Evolutionary conservation across 2,329 filamentous ascomycete species (phyloP).

Genomic region (Cercospora citrullina): DNA sequence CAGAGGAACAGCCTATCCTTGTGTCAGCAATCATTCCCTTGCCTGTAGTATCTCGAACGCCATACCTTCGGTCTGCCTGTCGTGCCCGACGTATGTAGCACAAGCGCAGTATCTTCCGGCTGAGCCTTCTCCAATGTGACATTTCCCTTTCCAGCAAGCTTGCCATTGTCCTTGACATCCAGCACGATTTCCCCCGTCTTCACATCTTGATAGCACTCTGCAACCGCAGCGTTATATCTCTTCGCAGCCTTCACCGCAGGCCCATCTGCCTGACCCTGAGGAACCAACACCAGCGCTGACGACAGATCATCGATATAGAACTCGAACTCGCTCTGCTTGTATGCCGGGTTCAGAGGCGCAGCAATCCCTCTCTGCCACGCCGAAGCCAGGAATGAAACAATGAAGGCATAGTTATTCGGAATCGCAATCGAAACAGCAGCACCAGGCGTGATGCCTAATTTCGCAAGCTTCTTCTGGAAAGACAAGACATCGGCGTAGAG

Average conservation of each 20-base stretch:
- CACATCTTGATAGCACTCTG: constrained; percentile 77
- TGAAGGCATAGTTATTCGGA: constrained; percentile 83
- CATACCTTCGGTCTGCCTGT: constrained; percentile 72
- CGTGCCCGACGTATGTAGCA: constrained; percentile 81
- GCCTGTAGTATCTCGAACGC: neutral
- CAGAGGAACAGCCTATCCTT: constrained; percentile 65
- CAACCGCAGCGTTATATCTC: constrained; percentile 80
- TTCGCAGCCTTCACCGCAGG: constrained; percentile 74
- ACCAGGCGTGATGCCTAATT: constrained; percentile 67
- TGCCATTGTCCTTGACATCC: constrained; percentile 75
- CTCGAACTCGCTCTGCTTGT: constrained; percentile 88
- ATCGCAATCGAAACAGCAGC: constrained; percentile 80
- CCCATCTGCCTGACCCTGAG: constrained; percentile 64
- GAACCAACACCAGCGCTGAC: constrained; percentile 75
- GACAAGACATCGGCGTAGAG: constrained; percentile 64
- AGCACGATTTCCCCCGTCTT: constrained; percentile 64
- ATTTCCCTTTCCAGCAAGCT: constrained; percentile 56
- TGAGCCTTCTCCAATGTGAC: constrained; percentile 57
- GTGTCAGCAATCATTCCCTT: neutral
- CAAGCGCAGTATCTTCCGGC: constrained; percentile 75
- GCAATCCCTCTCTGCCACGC: constrained; percentile 83
- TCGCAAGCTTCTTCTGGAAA: constrained; percentile 77
- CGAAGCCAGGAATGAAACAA: constrained; percentile 80
- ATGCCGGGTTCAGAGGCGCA: constrained; percentile 82
- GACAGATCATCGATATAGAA: constrained; percentile 89